These are phyloP conservation scores for Phytophthora tubulina DNA, from an alignment of 352 stramenopile species.

Conservation along the genomic window DNA sequence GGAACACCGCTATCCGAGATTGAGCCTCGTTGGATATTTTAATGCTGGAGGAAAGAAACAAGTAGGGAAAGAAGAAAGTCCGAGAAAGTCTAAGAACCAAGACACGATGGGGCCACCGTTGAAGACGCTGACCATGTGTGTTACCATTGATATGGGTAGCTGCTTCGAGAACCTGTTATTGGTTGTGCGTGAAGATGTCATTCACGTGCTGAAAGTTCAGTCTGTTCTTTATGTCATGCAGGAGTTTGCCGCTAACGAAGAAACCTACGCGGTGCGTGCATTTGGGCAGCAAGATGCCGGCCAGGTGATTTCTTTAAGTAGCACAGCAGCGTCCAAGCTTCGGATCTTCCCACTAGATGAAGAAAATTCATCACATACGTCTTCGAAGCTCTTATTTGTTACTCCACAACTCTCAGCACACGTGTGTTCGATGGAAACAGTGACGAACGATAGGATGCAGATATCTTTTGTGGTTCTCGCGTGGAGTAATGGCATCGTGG, in stretches of 20 bases:
- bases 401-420: conserved; percentile 8
- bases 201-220: conserved; percentile 80
- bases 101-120: conserved; percentile 24
- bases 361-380: background rate
- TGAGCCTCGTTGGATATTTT: conserved; percentile 47
- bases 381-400: conserved; percentile 27
- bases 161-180: conserved; percentile 65
- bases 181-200: conserved; percentile 56
- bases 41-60: conserved; percentile 26
- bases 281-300: conserved; percentile 14
- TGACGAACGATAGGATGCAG: conserved; percentile 15
- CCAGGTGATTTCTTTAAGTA: conserved; percentile 38
- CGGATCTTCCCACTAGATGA: conserved; percentile 29
- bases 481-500: conserved; percentile 62
- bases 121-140: conserved; percentile 46
- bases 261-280: conserved; percentile 31
- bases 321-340: conserved; percentile 31
- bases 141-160: conserved; percentile 61
- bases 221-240: conserved; percentile 49
- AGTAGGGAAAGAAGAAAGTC: conserved; percentile 22
- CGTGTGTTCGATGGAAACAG: conserved; percentile 35
- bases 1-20: conserved; percentile 32
- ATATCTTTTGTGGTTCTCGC: conserved; percentile 49
- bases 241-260: conserved; percentile 30
- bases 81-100: conserved; percentile 23